Percentiles rank a stretch among this genome's conserved stretches.
Evolutionary conservation across 108 stramenopile species (phyloP).

Genomic region (Skeletonema potamos): DNA sequence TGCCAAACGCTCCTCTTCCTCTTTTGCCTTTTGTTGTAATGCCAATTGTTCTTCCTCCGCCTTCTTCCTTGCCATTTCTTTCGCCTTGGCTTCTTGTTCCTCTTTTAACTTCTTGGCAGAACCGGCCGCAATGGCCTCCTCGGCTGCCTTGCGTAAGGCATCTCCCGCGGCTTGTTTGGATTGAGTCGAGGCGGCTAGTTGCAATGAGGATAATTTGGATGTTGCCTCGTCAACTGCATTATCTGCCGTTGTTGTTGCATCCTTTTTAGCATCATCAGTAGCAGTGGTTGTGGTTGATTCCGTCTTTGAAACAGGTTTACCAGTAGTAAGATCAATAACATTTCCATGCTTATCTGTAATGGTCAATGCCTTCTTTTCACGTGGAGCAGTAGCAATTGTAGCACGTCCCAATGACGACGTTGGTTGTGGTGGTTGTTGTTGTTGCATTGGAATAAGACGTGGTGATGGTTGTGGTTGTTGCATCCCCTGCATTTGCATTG

Average conservation of each 20-base stretch:
- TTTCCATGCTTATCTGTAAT: slow-evolving; percentile 69
- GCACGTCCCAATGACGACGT: neutral
- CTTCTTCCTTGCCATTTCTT: slow-evolving; percentile 12
- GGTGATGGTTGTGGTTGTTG: neutral
- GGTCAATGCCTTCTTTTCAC: slow-evolving; percentile 9
- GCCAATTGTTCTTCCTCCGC: slow-evolving; percentile 35
- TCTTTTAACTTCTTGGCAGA: slow-evolving; percentile 38
- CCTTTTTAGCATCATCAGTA: slow-evolving; percentile 10
- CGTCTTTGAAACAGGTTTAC: neutral
- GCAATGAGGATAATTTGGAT: slow-evolving; percentile 24
- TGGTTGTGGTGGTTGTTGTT: neutral
- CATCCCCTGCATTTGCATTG: too few species aligned
- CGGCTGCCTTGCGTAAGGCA: slow-evolving; percentile 63
- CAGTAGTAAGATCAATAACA: slow-evolving; percentile 50
- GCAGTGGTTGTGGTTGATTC: neutral
- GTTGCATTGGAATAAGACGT: neutral
- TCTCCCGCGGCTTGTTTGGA: slow-evolving; percentile 54
- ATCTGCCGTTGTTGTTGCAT: too few species aligned
- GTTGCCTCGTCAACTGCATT: slow-evolving; percentile 13
- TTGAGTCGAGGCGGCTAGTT: slow-evolving; percentile 9
- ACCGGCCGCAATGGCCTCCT: slow-evolving; percentile 58
- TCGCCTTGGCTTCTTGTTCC: slow-evolving; percentile 27
- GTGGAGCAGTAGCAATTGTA: neutral
- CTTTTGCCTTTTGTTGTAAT: slow-evolving; percentile 11
- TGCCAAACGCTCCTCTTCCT: slow-evolving; percentile 16